Percentiles rank a stretch among this genome's conserved stretches.
Conservation (phyloP, 345 rosid genomes). For the Balakata baccata region DNA sequence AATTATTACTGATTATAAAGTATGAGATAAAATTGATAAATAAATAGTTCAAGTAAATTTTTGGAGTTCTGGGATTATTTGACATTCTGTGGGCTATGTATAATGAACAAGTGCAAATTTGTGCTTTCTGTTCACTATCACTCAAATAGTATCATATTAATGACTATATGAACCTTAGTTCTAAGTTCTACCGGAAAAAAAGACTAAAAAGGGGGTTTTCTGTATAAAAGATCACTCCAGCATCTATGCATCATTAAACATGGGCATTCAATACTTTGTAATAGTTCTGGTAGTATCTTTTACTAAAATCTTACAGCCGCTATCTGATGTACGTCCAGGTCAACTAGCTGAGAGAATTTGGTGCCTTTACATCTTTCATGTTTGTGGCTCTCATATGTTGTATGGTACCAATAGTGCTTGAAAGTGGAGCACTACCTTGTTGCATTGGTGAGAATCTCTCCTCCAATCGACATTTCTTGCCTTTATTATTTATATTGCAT, state of each 20-base stretch:
- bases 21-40: neutral
- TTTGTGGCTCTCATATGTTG: conserved; percentile 36
- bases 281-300: neutral
- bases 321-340: conserved; percentile 42
- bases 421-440: conserved; percentile 12
- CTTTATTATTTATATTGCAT: neutral
- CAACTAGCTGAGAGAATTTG: conserved; percentile 72
- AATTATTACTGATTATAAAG: neutral
- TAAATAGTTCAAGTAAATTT: no score
- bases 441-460: conserved; percentile 12
- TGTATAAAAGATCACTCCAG: neutral
- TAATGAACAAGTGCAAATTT: conserved; percentile 5
- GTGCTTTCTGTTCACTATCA: neutral
- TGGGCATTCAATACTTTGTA: neutral
- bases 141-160: neutral
- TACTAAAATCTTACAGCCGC: neutral
- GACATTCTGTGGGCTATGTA: neutral
- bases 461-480: neutral
- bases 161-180: neutral
- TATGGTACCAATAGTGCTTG: conserved; percentile 17
- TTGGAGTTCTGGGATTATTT: no score
- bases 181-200: neutral
- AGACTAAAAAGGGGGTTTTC: neutral
- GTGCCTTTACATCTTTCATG: conserved; percentile 62
- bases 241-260: neutral